Base-by-base conservation (phyloP, 352 stramenopile genomes). In the Phytophthora boehmeriae region DNA sequence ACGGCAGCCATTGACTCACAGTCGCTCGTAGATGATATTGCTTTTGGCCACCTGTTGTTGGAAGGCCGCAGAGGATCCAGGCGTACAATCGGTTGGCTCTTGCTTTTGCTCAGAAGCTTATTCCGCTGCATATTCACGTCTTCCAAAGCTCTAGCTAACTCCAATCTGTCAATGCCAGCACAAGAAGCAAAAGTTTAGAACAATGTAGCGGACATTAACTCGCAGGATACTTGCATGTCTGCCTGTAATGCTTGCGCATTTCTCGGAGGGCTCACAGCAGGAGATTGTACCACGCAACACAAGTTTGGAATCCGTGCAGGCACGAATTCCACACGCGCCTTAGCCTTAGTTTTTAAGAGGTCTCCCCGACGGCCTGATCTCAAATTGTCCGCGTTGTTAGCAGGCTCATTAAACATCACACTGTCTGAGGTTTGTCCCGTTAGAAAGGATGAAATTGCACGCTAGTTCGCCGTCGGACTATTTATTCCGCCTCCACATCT, bases 91-190 rank as follows among this genome's bases (percentile, higher is more conserved):
- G 66, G 58, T 30, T 76, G 59, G 32, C 65, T 73, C 17, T 35
- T 22, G 23, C 52, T 65, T 52, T 73, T 74, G 35, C 39, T 57
- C 11, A 81, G 60, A 28, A 81, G 44, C 23, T 73, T 52, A n/a
- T 55, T 59, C 14, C 66, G 62, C 35, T 81, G 72, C n/a, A 53
- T 23, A 30, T 71, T 75, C 30, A 81, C 72, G 44, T 72, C 47
- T 48, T 80, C 62, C 23, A 83, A 41, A 16, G 71, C 71, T 53
- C 46, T 77, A 34, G 68, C 55, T 9, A 83, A 46, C 46, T 69
- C 63, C 20, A 83, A 28, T 20, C 75, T 83, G 42, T 8, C n/a
- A 42, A 50, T 39, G 54, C 2, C 11, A 41, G 1, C 10, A 34
- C 20, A 23, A 42, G 0, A 58, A 38, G 16, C 28, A 47, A 10